These are phyloP conservation scores for Stagonosporopsis cucurbitacearum DNA, from an alignment of 2,329 filamentous ascomycete species.

Conservation along the genomic window DNA sequence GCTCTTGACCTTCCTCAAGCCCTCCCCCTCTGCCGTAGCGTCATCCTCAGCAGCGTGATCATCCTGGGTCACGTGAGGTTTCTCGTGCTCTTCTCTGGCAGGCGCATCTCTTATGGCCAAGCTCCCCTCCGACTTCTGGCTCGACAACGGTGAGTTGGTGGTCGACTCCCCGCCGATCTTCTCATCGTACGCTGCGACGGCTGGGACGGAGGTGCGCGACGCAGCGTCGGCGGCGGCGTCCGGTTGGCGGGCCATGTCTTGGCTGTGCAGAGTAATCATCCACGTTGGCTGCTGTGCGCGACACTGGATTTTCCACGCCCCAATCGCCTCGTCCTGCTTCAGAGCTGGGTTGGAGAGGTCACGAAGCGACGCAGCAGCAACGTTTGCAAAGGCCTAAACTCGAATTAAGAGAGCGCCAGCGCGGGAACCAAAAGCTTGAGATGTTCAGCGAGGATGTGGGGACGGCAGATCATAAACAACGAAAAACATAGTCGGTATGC, in stretches of 20 bases:
- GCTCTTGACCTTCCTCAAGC: slow-evolving; percentile 31
- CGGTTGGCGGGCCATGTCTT: slow-evolving; percentile 13
- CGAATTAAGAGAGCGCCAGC: neutral
- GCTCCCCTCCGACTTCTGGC: slow-evolving; percentile 22
- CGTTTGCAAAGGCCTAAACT: neutral
- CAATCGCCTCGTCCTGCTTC: too few relatives aligned
- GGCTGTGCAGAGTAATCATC: neutral
- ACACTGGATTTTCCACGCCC: neutral
- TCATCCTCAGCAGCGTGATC: slow-evolving; percentile 3
- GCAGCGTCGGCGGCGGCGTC: slow-evolving; percentile 2
- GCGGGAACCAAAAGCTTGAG: neutral
- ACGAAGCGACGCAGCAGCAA: neutral
- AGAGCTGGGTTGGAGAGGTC: too few relatives aligned
- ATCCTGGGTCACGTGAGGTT: slow-evolving; percentile 22
- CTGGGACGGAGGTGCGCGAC: slow-evolving; percentile 2
- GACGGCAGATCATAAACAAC: neutral
- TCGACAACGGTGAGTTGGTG: slow-evolving; percentile 19
- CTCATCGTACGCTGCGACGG: slow-evolving; percentile 21
- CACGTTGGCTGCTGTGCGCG: neutral
- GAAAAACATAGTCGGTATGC: neutral
- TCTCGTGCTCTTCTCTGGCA: slow-evolving; percentile 19
- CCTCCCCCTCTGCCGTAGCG: slow-evolving; percentile 1
- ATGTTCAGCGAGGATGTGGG: neutral
- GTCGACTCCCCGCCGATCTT: neutral
- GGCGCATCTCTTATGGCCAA: slow-evolving; percentile 10